These are phyloP conservation scores for Solanum hybrid DNA, from an alignment of 305 asterid genomes.

Conservation along the genomic window DNA sequence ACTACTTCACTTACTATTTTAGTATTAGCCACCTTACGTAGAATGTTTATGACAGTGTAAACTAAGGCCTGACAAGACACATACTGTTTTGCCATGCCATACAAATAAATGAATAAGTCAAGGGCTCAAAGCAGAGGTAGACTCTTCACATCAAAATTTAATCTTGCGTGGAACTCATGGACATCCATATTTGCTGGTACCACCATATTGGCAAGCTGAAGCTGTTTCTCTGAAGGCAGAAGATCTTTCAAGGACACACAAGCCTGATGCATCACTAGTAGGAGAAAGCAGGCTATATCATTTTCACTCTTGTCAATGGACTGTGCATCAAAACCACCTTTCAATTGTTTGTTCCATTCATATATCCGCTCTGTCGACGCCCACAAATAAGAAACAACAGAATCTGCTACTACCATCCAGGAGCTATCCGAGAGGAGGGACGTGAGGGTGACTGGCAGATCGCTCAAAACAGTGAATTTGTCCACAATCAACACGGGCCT, in stretches of 20 bases:
- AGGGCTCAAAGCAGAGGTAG: background rate
- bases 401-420: conserved; percentile 52
- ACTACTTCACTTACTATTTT: background rate
- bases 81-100: background rate
- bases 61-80: background rate
- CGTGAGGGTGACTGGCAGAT: conserved; percentile 64
- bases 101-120: background rate
- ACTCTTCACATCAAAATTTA: background rate
- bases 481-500: conserved; percentile 66
- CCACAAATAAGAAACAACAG: conserved; percentile 45
- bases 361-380: conserved; percentile 47
- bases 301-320: conserved; percentile 44
- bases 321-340: conserved; percentile 22
- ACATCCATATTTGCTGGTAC: conserved; percentile 7
- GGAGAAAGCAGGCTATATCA: conserved; percentile 30
- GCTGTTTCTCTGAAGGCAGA: conserved; percentile 60
- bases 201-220: conserved; percentile 66
- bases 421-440: conserved; percentile 42
- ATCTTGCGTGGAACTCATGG: background rate
- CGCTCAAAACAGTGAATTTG: conserved; percentile 48
- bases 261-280: conserved; percentile 51
- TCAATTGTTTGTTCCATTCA: conserved; percentile 33
- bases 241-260: conserved; percentile 50
- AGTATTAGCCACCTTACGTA: background rate
- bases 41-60: no score